Percentiles rank a stretch among this genome's conserved stretches.
These are phyloP conservation scores for Neurospora tetraspora DNA, from an alignment of 495 filamentous ascomycete species.

Conservation along the genomic window DNA sequence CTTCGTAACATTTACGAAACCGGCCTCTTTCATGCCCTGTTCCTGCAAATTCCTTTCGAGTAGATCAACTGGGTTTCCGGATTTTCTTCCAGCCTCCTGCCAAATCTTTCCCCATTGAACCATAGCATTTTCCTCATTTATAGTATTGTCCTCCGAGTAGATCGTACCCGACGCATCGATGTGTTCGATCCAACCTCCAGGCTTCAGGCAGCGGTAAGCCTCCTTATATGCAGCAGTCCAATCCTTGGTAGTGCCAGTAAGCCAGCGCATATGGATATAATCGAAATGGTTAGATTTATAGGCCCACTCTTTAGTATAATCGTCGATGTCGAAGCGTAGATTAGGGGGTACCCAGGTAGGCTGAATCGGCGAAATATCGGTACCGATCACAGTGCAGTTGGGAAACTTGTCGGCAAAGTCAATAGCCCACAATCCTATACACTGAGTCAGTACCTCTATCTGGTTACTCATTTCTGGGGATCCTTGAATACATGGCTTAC, in stretches of 20 bases:
- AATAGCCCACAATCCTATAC: background rate
- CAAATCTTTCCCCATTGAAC: no score
- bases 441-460: background rate
- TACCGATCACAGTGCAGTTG: conserved; percentile 43
- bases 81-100: no score
- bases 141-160: no score
- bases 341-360: conserved; percentile 35
- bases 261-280: no score
- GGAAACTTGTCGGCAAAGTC: conserved; percentile 23
- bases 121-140: no score
- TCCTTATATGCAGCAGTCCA: no score
- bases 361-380: conserved; percentile 52
- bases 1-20: no score
- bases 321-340: conserved; percentile 41
- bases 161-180: conserved; percentile 4
- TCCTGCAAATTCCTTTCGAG: no score
- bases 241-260: no score
- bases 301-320: conserved; percentile 21
- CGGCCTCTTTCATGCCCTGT: no score
- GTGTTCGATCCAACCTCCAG: conserved; percentile 25
- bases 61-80: no score
- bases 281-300: no score
- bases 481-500: background rate
- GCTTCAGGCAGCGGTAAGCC: conserved; percentile 22
- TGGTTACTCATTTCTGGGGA: background rate